Evolutionary conservation across 768 basidiomycete genomes (phyloP).

Genomic region (Lepiota venenata): DNA sequence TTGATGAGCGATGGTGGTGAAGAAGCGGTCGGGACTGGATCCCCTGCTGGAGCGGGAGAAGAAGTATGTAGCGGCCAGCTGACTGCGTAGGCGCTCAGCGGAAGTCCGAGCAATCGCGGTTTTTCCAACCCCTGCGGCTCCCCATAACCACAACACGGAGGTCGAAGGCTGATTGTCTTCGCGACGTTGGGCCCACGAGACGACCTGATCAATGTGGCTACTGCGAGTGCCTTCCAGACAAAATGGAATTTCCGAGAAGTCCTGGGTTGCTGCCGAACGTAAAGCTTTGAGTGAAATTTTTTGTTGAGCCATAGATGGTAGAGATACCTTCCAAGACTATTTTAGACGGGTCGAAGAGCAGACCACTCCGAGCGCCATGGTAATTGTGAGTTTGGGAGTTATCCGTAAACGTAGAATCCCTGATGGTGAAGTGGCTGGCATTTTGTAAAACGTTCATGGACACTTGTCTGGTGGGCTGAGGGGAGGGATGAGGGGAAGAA

Average conservation of each 20-base stretch:
- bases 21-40: slow-evolving; percentile 19
- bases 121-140: slow-evolving; percentile 23
- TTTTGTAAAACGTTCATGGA: too few species aligned
- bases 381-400: too few species aligned
- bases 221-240: background rate
- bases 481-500: too few species aligned
- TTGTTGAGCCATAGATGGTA: background rate
- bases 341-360: too few species aligned
- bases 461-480: too few species aligned
- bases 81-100: slow-evolving; percentile 14
- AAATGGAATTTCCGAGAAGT: background rate
- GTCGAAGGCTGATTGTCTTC: background rate
- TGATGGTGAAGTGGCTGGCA: too few species aligned
- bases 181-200: background rate
- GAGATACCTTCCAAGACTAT: too few species aligned
- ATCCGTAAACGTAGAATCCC: too few species aligned
- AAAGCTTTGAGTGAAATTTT: background rate
- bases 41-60: slow-evolving; percentile 25
- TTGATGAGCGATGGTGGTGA: slow-evolving; percentile 29
- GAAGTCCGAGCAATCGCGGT: slow-evolving; percentile 22
- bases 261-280: background rate
- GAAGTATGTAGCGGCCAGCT: slow-evolving; percentile 30
- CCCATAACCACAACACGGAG: slow-evolving; percentile 17
- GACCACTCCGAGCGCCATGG: too few species aligned
- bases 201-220: background rate